Evolutionary conservation across 2,329 filamentous ascomycete genomes (phyloP).

Genomic region (Fusarium sp.): DNA sequence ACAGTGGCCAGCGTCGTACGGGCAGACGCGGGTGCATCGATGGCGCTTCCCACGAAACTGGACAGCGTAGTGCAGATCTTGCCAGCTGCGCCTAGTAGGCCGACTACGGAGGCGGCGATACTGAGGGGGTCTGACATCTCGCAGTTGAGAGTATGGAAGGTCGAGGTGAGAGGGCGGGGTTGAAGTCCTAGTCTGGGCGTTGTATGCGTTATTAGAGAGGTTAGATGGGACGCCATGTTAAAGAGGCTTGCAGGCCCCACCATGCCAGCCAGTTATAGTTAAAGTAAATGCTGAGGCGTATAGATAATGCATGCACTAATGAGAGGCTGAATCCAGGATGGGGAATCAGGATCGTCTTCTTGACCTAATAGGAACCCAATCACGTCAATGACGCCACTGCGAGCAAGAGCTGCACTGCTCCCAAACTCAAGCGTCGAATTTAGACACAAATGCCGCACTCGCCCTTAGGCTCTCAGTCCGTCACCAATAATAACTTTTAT

Average conservation of each 20-base stretch:
- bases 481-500: too few relatives aligned
- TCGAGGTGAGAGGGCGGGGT: not conserved
- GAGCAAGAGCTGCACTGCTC: too few relatives aligned
- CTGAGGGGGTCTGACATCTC: not conserved
- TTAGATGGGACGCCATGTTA: not conserved
- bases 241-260: not conserved
- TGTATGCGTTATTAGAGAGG: not conserved
- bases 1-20: not conserved
- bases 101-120: not conserved
- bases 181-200: not conserved
- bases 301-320: too few relatives aligned
- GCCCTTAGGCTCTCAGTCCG: too few relatives aligned
- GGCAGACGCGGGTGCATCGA: not conserved
- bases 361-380: too few relatives aligned
- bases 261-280: not conserved
- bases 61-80: not conserved
- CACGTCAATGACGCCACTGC: too few relatives aligned
- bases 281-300: too few relatives aligned
- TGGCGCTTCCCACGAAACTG: not conserved
- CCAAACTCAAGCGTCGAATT: too few relatives aligned
- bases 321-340: too few relatives aligned
- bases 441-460: too few relatives aligned
- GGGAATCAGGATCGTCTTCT: too few relatives aligned
- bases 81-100: not conserved
- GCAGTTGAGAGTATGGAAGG: not conserved